Evolutionary conservation across 495 filamentous ascomycete species (phyloP).

Genomic region (Tricharina praecox): DNA sequence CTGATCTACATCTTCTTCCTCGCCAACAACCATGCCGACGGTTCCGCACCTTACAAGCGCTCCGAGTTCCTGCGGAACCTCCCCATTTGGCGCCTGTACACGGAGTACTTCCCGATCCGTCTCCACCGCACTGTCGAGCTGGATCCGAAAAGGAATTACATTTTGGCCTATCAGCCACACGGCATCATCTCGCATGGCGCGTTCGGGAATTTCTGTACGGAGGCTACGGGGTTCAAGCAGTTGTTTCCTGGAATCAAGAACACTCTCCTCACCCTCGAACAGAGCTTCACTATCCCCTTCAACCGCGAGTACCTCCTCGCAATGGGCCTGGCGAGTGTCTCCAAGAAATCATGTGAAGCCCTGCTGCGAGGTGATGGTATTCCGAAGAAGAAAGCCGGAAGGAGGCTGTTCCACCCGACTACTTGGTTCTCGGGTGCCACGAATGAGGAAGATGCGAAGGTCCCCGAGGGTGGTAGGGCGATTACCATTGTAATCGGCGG

Average conservation of each 20-base stretch:
- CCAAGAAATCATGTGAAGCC: conserved; percentile 77
- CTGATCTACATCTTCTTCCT: conserved; percentile 63
- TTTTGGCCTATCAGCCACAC: conserved; percentile 95
- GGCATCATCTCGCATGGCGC: conserved; percentile 94
- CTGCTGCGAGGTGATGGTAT: conserved; percentile 34
- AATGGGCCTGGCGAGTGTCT: conserved; percentile 76
- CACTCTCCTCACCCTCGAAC: conserved; percentile 76
- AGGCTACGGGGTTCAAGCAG: conserved; percentile 55
- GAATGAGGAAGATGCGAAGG: not conserved
- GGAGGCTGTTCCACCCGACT: conserved; percentile 2
- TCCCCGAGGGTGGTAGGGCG: conserved; percentile 43
- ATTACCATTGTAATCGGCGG: conserved; percentile 94
- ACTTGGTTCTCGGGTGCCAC: conserved; percentile 10
- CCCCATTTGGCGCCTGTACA: conserved; percentile 75
- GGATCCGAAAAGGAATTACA: conserved; percentile 74
- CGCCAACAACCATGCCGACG: conserved; percentile 57
- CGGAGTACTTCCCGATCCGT: conserved; percentile 75
- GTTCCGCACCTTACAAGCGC: conserved; percentile 48
- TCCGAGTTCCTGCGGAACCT: conserved; percentile 54
- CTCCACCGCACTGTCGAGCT: conserved; percentile 72
- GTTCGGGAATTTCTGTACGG: conserved; percentile 81
- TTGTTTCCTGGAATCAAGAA: conserved; percentile 95
- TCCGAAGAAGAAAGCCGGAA: not conserved
- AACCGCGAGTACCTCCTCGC: conserved; percentile 83
- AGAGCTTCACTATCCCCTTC: conserved; percentile 84